phyloP scores from a whole-genome alignment of 2,329 filamentous ascomycete species.

The Rutstroemia sp. region DNA sequence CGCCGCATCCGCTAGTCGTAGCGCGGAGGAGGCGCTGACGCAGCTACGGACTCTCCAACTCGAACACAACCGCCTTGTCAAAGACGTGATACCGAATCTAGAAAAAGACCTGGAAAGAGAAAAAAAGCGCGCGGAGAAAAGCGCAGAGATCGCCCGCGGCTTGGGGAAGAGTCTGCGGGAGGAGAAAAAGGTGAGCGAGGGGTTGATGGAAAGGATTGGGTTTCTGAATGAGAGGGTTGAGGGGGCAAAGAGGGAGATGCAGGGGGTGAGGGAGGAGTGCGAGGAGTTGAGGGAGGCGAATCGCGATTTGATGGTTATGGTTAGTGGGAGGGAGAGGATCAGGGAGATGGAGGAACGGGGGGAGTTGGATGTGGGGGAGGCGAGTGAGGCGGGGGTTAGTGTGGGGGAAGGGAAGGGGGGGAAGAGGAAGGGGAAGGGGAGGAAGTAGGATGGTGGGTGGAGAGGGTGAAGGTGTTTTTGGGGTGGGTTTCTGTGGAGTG shows the following conservation, averaged over 20 bases:
- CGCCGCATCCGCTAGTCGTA: slow-evolving; percentile 53
- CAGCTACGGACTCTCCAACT: slow-evolving; percentile 46
- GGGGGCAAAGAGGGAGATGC: slow-evolving; percentile 53
- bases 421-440: slow-evolving; percentile 24
- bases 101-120: slow-evolving; percentile 68
- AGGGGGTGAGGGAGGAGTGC: slow-evolving; percentile 77
- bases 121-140: slow-evolving; percentile 60
- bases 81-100: slow-evolving; percentile 55
- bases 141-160: slow-evolving; percentile 66
- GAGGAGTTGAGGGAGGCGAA: slow-evolving; percentile 82
- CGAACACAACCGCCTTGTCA: slow-evolving; percentile 40
- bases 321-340: slow-evolving; percentile 74
- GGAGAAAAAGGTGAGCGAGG: slow-evolving; percentile 77
- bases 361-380: slow-evolving; percentile 56
- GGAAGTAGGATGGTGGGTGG: slow-evolving; percentile 2
- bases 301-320: slow-evolving; percentile 79
- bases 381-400: slow-evolving; percentile 65
- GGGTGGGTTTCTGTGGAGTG: no score
- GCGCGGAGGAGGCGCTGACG: slow-evolving; percentile 41
- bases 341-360: slow-evolving; percentile 57
- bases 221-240: slow-evolving; percentile 60
- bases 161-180: slow-evolving; percentile 73
- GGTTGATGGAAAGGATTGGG: slow-evolving; percentile 74
- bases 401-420: slow-evolving; percentile 32
- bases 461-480: not conserved